Conservation (phyloP, 208 protist genomes). For the Leishmania guyanensis region DNA sequence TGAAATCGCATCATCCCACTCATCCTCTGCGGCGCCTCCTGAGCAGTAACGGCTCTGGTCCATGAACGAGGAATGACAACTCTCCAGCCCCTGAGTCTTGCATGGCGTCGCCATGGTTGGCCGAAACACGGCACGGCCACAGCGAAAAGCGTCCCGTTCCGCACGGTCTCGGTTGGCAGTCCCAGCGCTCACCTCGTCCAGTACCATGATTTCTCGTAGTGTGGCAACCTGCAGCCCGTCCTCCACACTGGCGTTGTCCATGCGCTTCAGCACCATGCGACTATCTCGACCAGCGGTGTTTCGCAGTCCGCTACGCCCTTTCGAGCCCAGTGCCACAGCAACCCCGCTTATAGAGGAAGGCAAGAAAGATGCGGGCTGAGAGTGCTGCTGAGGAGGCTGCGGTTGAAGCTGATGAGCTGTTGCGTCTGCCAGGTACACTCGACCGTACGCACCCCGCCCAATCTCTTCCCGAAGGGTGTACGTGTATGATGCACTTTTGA, state of each 20-base stretch:
- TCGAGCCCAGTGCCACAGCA: background rate
- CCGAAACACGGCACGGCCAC: constrained; percentile 14
- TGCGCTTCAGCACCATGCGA: constrained; percentile 83
- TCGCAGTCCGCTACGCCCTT: background rate
- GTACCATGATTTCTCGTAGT: constrained; percentile 88
- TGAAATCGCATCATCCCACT: constrained; percentile 16
- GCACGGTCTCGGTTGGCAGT: constrained; percentile 12
- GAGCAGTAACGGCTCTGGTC: constrained; percentile 9
- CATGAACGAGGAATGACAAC: background rate
- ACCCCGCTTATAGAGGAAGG: background rate
- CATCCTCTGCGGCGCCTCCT: background rate
- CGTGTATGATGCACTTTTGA: constrained; percentile 20
- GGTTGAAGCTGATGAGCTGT: background rate
- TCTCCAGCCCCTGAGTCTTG: background rate
- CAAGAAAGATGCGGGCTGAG: background rate
- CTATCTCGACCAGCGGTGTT: background rate
- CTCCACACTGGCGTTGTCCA: constrained; percentile 63
- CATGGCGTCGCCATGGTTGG: background rate
- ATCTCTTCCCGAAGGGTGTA: constrained; percentile 91
- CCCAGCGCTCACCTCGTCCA: constrained; percentile 88
- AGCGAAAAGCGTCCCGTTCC: constrained; percentile 24
- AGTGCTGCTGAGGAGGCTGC: background rate
- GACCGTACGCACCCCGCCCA: constrained; percentile 96
- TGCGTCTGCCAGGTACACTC: constrained; percentile 91
- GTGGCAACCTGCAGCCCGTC: constrained; percentile 88